phyloP scores from a whole-genome alignment of 345 rosid genomes.

The Passiflora organensis region DNA sequence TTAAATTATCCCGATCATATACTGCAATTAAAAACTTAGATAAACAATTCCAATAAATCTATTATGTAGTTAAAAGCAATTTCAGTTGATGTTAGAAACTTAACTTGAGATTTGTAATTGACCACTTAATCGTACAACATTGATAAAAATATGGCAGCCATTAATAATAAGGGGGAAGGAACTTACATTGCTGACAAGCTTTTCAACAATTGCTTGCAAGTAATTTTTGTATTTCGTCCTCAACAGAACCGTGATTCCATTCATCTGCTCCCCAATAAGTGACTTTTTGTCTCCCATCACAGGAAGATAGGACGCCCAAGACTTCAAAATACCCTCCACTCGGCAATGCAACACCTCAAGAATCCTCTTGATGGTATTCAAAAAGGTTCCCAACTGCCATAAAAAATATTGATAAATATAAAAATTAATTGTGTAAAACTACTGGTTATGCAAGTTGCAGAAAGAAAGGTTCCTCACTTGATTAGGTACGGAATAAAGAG shows the following conservation, averaged over 20 bases:
- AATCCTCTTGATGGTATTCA: slow-evolving; percentile 87
- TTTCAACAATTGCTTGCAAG: slow-evolving; percentile 86
- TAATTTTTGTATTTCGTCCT: slow-evolving; percentile 92
- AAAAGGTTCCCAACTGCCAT: slow-evolving; percentile 73
- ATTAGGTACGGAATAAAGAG: slow-evolving; percentile 66
- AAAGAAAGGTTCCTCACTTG: slow-evolving; percentile 45
- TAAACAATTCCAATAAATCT: no score
- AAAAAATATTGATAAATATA: slow-evolving; percentile 1
- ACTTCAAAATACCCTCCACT: slow-evolving; percentile 75
- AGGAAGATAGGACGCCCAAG: slow-evolving; percentile 88
- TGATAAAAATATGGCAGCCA: no score
- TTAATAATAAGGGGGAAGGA: background rate
- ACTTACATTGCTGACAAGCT: slow-evolving; percentile 82
- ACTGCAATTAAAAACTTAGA: no score
- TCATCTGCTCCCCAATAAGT: slow-evolving; percentile 84
- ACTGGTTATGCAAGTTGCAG: no score
- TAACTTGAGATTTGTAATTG: no score
- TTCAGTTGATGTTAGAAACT: no score
- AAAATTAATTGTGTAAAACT: no score
- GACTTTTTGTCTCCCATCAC: slow-evolving; percentile 65
- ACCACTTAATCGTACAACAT: no score
- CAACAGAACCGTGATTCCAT: slow-evolving; percentile 72
- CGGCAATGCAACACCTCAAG: slow-evolving; percentile 76
- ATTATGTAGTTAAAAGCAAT: no score
- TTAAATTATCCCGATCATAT: no score